These are phyloP conservation scores for Irpex sp. DNA, from an alignment of 1,284 basidiomycete genomes.

Conservation along the genomic window DNA sequence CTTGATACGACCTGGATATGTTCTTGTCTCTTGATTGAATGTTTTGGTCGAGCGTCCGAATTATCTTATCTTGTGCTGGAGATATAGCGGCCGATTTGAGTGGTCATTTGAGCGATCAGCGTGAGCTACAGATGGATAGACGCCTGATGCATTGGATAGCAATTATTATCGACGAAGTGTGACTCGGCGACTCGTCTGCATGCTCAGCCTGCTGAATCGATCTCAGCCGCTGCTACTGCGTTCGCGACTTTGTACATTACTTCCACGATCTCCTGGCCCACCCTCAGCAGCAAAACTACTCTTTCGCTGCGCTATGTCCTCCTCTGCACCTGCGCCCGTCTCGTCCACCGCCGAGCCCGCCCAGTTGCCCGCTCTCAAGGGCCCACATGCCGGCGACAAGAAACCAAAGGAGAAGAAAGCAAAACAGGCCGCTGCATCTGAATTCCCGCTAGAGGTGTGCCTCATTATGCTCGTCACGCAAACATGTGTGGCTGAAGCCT, in stretches of 20 bases:
- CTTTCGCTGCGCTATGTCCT: conserved; percentile 21
- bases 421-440: conserved; percentile 30
- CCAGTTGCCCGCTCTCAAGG: conserved; percentile 31
- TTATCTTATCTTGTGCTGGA: background rate
- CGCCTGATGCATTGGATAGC: background rate
- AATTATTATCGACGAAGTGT: conserved; percentile 2
- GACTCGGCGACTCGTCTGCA: conserved; percentile 11
- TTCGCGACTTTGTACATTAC: conserved; percentile 14
- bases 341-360: conserved; percentile 35
- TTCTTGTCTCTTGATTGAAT: background rate
- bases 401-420: conserved; percentile 51
- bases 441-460: conserved; percentile 62
- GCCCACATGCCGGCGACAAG: conserved; percentile 32
- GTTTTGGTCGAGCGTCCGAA: background rate
- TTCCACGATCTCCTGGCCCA: background rate
- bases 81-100: background rate
- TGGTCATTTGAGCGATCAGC: background rate
- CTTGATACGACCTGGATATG: background rate
- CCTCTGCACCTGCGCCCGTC: conserved; percentile 26
- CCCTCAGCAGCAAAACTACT: conserved; percentile 1
- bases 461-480: background rate
- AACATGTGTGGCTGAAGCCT: background rate
- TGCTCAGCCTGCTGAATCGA: conserved; percentile 23
- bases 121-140: background rate
- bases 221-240: conserved; percentile 13